These are phyloP conservation scores for Tricladium varicosporioides DNA, from an alignment of 2,329 filamentous ascomycete species.

Conservation along the genomic window DNA sequence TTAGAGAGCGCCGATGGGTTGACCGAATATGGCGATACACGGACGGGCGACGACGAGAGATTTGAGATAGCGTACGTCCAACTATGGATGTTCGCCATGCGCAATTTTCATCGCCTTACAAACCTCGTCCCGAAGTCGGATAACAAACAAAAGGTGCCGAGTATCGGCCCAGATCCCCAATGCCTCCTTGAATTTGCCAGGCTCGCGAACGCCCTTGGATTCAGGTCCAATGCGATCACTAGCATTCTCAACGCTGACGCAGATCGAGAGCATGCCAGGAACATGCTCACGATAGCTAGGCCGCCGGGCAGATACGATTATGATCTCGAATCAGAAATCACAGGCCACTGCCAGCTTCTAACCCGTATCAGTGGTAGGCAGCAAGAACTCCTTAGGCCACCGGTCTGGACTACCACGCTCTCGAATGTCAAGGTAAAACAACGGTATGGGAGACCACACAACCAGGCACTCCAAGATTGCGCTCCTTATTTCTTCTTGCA, in stretches of 20 bases:
- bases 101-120: conserved; percentile 12
- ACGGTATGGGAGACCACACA: conserved; percentile 8
- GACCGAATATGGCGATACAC: conserved; percentile 10
- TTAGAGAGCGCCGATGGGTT: conserved; percentile 10
- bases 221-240: conserved; percentile 12
- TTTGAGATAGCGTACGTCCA: conserved; percentile 14
- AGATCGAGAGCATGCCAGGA: conserved; percentile 9
- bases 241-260: conserved; percentile 10
- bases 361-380: conserved; percentile 10
- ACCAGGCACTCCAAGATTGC: conserved; percentile 7
- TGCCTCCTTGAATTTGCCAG: conserved; percentile 12
- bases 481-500: conserved; percentile 14
- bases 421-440: conserved; percentile 12
- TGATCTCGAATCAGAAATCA: conserved; percentile 14
- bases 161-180: conserved; percentile 8
- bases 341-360: conserved; percentile 10
- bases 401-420: conserved; percentile 4
- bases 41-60: conserved; percentile 5
- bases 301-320: conserved; percentile 10
- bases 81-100: conserved; percentile 14
- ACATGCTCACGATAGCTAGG: conserved; percentile 14
- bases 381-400: conserved; percentile 7
- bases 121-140: conserved; percentile 12
- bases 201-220: conserved; percentile 9
- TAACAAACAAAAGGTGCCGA: conserved; percentile 13